Conservation (phyloP, 2,329 filamentous ascomycete species). For the Clarireedia hainanense region DNA sequence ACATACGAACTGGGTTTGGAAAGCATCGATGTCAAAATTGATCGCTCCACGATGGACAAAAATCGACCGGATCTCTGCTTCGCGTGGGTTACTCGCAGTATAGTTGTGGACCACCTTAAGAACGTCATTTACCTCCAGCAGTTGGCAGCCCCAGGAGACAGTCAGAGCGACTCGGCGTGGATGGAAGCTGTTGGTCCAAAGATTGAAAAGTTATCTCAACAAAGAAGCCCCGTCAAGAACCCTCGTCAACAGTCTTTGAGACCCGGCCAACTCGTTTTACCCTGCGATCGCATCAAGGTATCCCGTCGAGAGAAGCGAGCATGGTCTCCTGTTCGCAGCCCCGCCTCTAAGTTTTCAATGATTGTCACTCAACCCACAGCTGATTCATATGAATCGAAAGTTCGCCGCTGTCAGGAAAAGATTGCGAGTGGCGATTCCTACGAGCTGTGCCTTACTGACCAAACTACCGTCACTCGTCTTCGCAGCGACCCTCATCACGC, state of each 20-base stretch:
- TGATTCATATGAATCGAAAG: conserved; percentile 29
- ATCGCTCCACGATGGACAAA: conserved; percentile 12
- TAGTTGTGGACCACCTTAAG: conserved; percentile 55
- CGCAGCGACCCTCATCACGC: conserved; percentile 4
- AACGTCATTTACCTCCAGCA: conserved; percentile 52
- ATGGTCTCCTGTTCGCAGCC: conserved; percentile 5
- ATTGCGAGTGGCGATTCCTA: conserved; percentile 34
- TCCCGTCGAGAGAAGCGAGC: conserved; percentile 6
- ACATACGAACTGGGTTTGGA: conserved; percentile 61
- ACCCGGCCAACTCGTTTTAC: background rate
- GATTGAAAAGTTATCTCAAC: conserved; percentile 9
- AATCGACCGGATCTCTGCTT: conserved; percentile 51
- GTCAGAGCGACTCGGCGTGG: conserved; percentile 25
- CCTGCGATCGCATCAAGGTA: conserved; percentile 5
- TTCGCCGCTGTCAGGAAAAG: conserved; percentile 29
- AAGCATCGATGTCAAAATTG: conserved; percentile 36
- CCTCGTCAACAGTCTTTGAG: background rate
- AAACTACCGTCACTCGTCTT: conserved; percentile 20
- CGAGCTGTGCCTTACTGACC: conserved; percentile 34
- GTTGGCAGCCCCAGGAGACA: conserved; percentile 31
- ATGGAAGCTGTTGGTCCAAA: conserved; percentile 12
- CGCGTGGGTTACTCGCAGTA: conserved; percentile 53
- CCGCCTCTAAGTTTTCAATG: background rate
- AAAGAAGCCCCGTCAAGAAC: background rate
- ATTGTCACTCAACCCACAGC: conserved; percentile 19